Evolutionary conservation across 805 yeast genomes (phyloP).

Genomic region (Henningerozyma blattae): DNA sequence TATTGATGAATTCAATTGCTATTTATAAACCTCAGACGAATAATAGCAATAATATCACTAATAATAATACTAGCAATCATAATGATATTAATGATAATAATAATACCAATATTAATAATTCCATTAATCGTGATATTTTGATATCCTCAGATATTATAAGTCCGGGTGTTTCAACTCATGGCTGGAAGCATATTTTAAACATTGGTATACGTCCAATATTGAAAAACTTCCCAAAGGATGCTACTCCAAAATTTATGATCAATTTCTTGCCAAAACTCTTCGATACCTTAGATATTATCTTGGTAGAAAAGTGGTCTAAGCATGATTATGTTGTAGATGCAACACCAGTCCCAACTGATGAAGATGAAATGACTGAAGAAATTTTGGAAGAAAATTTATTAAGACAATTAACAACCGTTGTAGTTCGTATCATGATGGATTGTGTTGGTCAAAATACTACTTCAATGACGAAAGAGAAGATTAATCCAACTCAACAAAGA

Average conservation of each 20-base stretch:
- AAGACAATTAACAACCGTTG: conserved; percentile 86
- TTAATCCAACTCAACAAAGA: conserved; percentile 47
- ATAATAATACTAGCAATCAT: too few species aligned
- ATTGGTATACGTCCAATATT: conserved; percentile 77
- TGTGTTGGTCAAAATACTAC: conserved; percentile 68
- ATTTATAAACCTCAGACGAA: conserved; percentile 43
- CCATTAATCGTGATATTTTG: too few species aligned
- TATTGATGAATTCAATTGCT: conserved; percentile 79
- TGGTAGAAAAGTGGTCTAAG: conserved; percentile 61
- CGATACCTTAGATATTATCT: conserved; percentile 56
- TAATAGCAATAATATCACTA: too few species aligned
- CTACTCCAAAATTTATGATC: conserved; percentile 56
- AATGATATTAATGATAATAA: too few species aligned
- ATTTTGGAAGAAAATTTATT: conserved; percentile 96
- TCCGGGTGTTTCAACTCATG: conserved; percentile 82
- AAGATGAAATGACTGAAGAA: conserved; percentile 84
- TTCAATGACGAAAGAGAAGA: conserved; percentile 19
- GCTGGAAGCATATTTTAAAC: conserved; percentile 95
- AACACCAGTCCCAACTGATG: conserved; percentile 49
- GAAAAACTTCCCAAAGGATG: conserved; percentile 73
- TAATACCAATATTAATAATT: too few species aligned
- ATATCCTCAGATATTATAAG: too few species aligned
- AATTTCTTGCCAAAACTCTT: conserved; percentile 72
- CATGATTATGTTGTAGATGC: conserved; percentile 28
- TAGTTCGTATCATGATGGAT: conserved; percentile 77